Conservation (phyloP, 164 flowering plant genomes). For the Magnolia officinalis region DNA sequence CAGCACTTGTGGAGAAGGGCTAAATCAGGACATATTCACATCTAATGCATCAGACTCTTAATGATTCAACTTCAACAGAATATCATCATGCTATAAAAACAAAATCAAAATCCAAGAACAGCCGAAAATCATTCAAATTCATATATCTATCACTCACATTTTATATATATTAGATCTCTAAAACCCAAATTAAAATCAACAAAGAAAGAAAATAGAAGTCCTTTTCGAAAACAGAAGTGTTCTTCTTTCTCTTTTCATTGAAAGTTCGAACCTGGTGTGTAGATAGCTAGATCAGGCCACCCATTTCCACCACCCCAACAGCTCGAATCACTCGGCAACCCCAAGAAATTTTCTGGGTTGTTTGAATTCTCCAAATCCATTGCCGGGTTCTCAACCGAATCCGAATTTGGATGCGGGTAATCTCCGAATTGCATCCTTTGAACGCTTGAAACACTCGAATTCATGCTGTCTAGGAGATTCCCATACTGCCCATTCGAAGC, state of each 20-base stretch:
- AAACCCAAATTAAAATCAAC: background rate
- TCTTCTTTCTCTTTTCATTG: constrained; percentile 15
- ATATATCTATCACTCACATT: constrained; percentile 1
- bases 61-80: background rate
- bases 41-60: too few species aligned
- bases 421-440: constrained; percentile 25
- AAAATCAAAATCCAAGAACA: background rate
- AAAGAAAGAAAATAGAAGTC: background rate
- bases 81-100: constrained; percentile 1
- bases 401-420: constrained; percentile 15
- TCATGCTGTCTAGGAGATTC: constrained; percentile 36
- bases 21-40: too few species aligned
- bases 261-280: constrained; percentile 61
- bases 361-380: constrained; percentile 26
- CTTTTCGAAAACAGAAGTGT: too few species aligned
- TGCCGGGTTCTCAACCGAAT: constrained; percentile 12
- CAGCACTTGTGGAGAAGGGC: too few species aligned
- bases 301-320: constrained; percentile 44
- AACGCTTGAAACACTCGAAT: constrained; percentile 16
- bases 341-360: constrained; percentile 33
- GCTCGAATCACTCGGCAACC: constrained; percentile 31
- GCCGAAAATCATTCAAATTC: background rate
- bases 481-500: constrained; percentile 35
- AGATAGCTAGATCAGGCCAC: constrained; percentile 78
- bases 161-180: background rate